Evolutionary conservation across 306 rosid species (phyloP).

Genomic region (Canavalia ensiformis): DNA sequence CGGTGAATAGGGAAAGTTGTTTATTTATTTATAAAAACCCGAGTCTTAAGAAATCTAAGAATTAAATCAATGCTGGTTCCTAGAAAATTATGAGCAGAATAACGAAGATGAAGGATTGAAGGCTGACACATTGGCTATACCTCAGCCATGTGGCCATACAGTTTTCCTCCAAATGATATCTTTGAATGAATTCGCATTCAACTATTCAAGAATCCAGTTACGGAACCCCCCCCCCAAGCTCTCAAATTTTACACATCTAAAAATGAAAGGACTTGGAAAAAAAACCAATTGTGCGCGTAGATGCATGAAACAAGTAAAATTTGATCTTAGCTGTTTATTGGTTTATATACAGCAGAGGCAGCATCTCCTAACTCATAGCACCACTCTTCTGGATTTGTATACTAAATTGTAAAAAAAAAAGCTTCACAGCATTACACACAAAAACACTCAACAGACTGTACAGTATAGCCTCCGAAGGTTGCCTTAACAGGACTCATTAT

Average conservation of each 20-base stretch:
- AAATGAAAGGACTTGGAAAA: too few relatives aligned
- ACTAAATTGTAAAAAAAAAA: not conserved
- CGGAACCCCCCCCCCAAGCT: too few relatives aligned
- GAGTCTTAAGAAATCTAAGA: too few relatives aligned
- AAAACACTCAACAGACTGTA: constrained; percentile 46
- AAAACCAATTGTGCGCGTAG: not conserved
- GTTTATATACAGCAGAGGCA: not conserved
- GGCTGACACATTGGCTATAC: too few relatives aligned
- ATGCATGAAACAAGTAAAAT: not conserved
- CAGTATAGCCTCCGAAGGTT: constrained; percentile 48
- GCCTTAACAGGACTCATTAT: constrained; percentile 38
- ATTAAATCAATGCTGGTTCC: too few relatives aligned
- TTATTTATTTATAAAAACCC: too few relatives aligned
- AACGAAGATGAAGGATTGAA: too few relatives aligned
- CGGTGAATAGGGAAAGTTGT: too few relatives aligned
- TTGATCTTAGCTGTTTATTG: not conserved
- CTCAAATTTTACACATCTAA: too few relatives aligned
- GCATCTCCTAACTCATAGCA: constrained; percentile 4
- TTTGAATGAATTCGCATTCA: not conserved
- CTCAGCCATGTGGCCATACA: too few relatives aligned
- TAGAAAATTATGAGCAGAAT: too few relatives aligned
- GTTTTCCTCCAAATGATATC: too few relatives aligned
- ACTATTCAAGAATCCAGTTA: not conserved
- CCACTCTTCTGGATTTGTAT: not conserved
- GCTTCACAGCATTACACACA: not conserved